Evolutionary conservation across 192 early-diverging fungal species (phyloP).

Genomic region (Polychytrium aggregatum): DNA sequence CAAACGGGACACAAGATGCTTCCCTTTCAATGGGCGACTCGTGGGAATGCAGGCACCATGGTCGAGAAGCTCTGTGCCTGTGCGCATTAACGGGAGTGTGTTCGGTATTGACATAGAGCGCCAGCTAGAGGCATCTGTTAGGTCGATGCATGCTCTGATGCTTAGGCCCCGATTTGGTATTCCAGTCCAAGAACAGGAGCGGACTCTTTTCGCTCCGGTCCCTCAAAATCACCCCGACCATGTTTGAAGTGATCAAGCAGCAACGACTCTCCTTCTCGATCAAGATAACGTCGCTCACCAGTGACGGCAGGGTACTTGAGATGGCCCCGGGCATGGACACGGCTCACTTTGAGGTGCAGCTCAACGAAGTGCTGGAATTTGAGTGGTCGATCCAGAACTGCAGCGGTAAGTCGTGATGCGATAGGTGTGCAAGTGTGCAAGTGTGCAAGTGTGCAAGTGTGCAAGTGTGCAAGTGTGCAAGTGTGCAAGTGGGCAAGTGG

Average conservation of each 20-base stretch:
- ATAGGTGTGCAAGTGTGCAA: no score
- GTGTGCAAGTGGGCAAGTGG: no score
- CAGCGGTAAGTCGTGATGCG: constrained; percentile 3
- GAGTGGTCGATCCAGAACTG: constrained; percentile 9
- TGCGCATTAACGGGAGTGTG: no score
- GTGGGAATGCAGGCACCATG: not conserved
- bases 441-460: no score
- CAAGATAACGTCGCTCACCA: not conserved
- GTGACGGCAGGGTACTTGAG: not conserved
- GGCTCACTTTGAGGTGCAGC: not conserved
- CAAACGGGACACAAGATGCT: not conserved
- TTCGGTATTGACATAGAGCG: no score
- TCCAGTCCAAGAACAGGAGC: no score
- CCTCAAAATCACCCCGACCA: constrained; percentile 35
- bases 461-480: no score
- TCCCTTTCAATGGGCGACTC: not conserved
- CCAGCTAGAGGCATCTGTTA: no score
- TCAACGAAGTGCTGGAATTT: constrained; percentile 3
- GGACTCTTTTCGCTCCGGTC: not conserved
- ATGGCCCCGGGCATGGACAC: not conserved
- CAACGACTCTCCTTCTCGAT: constrained; percentile 52
- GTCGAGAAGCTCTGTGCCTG: no score
- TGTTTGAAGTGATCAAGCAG: constrained; percentile 46
- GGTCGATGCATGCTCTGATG: no score
- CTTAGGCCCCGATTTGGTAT: no score